phyloP scores from a whole-genome alignment of 768 basidiomycete genomes.

The Mrakia hoshinonis region DNA sequence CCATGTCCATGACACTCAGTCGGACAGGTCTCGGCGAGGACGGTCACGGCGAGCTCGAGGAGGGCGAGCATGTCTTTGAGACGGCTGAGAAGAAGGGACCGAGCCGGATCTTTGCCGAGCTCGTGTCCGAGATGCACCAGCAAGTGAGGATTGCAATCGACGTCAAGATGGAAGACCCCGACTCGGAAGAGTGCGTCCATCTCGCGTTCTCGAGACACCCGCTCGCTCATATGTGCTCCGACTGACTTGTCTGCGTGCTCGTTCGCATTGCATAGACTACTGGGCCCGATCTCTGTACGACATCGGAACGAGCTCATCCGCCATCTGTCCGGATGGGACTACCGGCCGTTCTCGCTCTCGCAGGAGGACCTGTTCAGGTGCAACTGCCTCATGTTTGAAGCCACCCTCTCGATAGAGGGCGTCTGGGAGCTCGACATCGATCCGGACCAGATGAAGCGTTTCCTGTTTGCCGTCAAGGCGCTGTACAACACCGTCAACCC shows the following conservation, averaged over 20 bases:
- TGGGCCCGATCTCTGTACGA: background rate
- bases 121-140: slow-evolving; percentile 73
- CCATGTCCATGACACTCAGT: background rate
- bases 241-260: background rate
- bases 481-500: slow-evolving; percentile 85
- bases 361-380: slow-evolving; percentile 75
- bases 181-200: background rate
- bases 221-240: background rate
- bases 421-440: slow-evolving; percentile 35
- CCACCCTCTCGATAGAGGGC: slow-evolving; percentile 67
- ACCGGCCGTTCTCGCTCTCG: slow-evolving; percentile 74
- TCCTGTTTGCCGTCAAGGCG: slow-evolving; percentile 78
- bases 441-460: slow-evolving; percentile 62
- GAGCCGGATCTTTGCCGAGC: slow-evolving; percentile 55
- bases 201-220: background rate
- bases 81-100: background rate
- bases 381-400: slow-evolving; percentile 78
- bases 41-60: background rate
- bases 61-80: background rate
- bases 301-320: background rate
- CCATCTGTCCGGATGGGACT: slow-evolving; percentile 70
- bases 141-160: slow-evolving; percentile 64
- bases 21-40: background rate
- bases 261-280: background rate
- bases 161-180: slow-evolving; percentile 33